phyloP scores from a whole-genome alignment of 2,329 filamentous ascomycete species.

The Colletotrichum sp. region DNA sequence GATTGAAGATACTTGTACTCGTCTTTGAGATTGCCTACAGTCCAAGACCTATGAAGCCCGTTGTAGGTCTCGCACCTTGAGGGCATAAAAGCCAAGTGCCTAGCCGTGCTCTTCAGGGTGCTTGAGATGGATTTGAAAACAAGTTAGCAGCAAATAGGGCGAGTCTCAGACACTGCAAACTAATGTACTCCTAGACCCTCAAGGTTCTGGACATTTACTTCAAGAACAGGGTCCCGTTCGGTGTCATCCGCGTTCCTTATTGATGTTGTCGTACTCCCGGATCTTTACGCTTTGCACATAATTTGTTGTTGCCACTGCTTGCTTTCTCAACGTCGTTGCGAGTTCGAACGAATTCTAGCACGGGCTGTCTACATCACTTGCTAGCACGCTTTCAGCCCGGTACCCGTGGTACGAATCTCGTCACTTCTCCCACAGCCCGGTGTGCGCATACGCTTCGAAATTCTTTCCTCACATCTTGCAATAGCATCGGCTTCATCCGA shows the following conservation, averaged over 20 bases:
- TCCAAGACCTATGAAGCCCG: background rate
- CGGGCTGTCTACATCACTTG: background rate
- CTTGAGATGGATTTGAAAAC: background rate
- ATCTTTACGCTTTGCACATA: background rate
- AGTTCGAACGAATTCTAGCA: background rate
- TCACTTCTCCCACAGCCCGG: background rate
- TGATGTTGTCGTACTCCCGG: background rate
- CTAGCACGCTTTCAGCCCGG: background rate
- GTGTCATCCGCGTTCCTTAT: background rate
- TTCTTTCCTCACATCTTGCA: rapidly evolving
- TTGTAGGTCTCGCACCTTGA: background rate
- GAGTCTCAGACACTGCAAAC: background rate
- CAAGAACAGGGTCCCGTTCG: background rate
- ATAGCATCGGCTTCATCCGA: background rate
- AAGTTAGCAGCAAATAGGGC: background rate
- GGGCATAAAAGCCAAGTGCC: background rate
- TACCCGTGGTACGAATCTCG: background rate
- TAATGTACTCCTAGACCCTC: background rate
- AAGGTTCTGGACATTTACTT: background rate
- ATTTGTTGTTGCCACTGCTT: background rate
- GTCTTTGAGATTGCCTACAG: background rate
- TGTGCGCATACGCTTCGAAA: background rate
- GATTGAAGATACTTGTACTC: background rate
- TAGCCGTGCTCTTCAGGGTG: background rate
- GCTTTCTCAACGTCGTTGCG: background rate